A percentile compares a stretch with the other conserved stretches of the same genome.
These are phyloP conservation scores for Globisporangium middletonii DNA, from an alignment of 352 stramenopile species.

Conservation along the genomic window DNA sequence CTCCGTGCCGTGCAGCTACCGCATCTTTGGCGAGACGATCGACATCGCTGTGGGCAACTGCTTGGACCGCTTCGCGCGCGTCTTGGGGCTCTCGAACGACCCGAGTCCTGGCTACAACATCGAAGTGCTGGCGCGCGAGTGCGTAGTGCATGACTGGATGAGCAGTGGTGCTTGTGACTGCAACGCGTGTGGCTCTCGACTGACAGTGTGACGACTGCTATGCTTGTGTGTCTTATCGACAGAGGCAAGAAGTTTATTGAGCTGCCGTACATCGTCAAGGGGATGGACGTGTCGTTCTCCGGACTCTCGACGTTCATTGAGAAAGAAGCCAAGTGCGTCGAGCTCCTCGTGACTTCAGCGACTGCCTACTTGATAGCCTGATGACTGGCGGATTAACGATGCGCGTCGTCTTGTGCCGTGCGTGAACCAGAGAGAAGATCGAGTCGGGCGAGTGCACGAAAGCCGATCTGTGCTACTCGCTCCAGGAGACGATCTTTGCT, in stretches of 20 bases:
- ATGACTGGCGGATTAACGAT: not conserved
- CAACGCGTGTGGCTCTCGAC: not conserved
- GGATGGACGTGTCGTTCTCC: conserved; percentile 99
- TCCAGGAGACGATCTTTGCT: conserved; percentile 99
- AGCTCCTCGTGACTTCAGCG: not conserved
- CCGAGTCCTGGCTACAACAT: conserved; percentile 99
- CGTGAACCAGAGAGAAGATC: conserved; percentile 55
- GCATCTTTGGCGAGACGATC: conserved; percentile 99
- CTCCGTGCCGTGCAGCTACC: conserved; percentile 67
- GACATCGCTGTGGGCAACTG: conserved; percentile 99
- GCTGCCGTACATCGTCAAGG: conserved; percentile 98
- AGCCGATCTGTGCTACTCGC: conserved; percentile 97
- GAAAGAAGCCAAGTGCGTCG: conserved; percentile 78
- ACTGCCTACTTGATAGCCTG: not conserved
- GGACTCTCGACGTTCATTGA: conserved; percentile 97
- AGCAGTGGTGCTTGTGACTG: not conserved
- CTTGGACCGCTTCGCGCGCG: conserved; percentile 96
- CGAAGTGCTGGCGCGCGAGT: conserved; percentile 96
- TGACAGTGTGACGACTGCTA: conserved; percentile 3
- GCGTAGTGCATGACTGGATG: conserved; percentile 8
- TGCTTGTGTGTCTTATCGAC: conserved; percentile 1
- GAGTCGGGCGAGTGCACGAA: conserved; percentile 88
- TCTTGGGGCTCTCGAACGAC: conserved; percentile 97
- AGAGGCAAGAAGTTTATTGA: conserved; percentile 91
- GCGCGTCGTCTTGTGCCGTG: not conserved